These are phyloP conservation scores for Vitis riparia DNA, from an alignment of 164 flowering plant genomes.

Conservation along the genomic window DNA sequence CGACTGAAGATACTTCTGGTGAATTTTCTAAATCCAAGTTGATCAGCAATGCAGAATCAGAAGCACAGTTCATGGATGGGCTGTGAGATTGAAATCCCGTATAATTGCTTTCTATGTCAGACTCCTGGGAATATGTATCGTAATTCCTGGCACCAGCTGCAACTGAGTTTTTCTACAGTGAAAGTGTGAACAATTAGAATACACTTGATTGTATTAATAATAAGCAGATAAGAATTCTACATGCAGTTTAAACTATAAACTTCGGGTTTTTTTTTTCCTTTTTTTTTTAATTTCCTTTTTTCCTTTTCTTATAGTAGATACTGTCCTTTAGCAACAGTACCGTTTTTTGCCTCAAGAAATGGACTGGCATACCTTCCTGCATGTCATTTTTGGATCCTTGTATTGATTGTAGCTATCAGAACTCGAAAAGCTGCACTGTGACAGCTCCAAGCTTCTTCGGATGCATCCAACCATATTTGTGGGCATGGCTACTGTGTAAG, in stretches of 20 bases:
- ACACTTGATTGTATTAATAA: neutral
- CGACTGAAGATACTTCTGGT: conserved; percentile 15
- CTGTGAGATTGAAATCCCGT: conserved; percentile 19
- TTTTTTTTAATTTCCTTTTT: no score
- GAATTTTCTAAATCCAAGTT: conserved; percentile 23
- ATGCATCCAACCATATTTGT: conserved; percentile 60
- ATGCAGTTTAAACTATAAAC: no score
- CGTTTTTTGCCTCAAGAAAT: no score
- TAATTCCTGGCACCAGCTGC: conserved; percentile 11
- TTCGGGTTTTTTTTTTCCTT: no score
- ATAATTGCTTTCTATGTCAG: conserved; percentile 39
- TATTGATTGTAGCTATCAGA: conserved; percentile 23
- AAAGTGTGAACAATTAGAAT: neutral
- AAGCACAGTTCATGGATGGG: conserved; percentile 13
- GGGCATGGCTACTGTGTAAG: conserved; percentile 61
- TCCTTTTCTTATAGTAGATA: neutral
- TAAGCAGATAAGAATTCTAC: neutral
- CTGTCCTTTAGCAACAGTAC: neutral
- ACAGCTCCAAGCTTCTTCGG: conserved; percentile 59
- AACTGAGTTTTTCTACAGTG: conserved; percentile 27
- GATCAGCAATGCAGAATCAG: conserved; percentile 10
- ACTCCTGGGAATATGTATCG: conserved; percentile 38
- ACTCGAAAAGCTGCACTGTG: conserved; percentile 33
- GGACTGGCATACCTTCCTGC: conserved; percentile 20
- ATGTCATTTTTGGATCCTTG: conserved; percentile 23